Conservation (phyloP, 1,139 yeast species). For the Yamadazyma taylorii region DNA sequence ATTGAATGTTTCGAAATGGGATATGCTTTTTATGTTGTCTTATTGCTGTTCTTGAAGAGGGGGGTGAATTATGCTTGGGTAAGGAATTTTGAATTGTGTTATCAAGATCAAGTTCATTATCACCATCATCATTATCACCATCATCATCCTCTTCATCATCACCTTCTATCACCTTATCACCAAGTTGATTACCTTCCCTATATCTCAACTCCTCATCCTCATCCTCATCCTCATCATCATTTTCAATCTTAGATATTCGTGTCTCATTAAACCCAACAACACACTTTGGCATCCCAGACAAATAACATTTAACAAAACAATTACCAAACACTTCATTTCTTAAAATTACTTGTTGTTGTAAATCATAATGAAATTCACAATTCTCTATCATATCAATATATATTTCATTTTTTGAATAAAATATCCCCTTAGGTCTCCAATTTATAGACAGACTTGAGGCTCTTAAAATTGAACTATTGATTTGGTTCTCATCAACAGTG, state of each 20-base stretch:
- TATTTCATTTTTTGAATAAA: constrained; percentile 47
- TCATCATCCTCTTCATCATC: too few relatives aligned
- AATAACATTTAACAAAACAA: constrained; percentile 40
- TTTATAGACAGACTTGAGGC: constrained; percentile 44
- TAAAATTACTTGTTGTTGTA: constrained; percentile 28
- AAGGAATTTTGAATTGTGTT: too few relatives aligned
- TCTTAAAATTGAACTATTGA: constrained; percentile 61
- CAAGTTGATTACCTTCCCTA: constrained; percentile 6
- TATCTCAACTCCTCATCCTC: constrained; percentile 1
- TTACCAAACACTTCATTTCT: constrained; percentile 39
- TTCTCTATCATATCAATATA: constrained; percentile 44
- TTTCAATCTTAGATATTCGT: constrained; percentile 28
- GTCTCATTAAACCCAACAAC: constrained; percentile 44
- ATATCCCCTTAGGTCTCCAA: constrained; percentile 52
- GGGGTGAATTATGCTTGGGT: too few relatives aligned
- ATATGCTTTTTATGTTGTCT: constrained; percentile 17
- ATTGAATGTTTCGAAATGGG: constrained; percentile 45
- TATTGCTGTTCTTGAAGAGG: constrained; percentile 14
- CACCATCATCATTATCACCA: background rate
- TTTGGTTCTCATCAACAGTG: constrained; percentile 25
- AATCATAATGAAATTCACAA: constrained; percentile 41
- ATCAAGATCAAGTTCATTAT: too few relatives aligned
- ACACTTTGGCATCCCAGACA: constrained; percentile 50
- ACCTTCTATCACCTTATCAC: constrained; percentile 3
- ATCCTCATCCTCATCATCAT: constrained; percentile 17